Percentiles rank a stretch among this genome's conserved stretches.
Evolutionary conservation across 192 early-diverging fungal genomes (phyloP).

Genomic region (Spinellus fusiger): DNA sequence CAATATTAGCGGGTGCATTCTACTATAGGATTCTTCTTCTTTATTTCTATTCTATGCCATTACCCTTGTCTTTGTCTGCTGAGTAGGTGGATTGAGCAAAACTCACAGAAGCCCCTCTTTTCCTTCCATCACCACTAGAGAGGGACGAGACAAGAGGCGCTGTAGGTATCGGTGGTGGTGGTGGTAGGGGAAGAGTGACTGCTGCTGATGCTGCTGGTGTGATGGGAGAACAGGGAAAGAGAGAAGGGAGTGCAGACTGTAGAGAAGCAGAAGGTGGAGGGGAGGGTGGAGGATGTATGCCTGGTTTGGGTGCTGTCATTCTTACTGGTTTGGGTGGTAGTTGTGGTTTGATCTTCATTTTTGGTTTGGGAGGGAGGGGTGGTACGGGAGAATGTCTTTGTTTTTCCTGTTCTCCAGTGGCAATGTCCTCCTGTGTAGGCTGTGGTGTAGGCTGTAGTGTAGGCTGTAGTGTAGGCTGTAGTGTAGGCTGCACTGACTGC

Average conservation of each 20-base stretch:
- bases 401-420: constrained; percentile 6
- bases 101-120: constrained; percentile 17
- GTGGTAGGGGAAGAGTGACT: neutral
- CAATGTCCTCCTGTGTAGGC: constrained; percentile 8
- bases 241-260: no score
- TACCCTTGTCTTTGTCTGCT: constrained; percentile 4
- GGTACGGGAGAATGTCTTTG: constrained; percentile 1
- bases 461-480: constrained; percentile 11
- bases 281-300: constrained; percentile 31
- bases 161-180: constrained; percentile 9
- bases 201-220: neutral
- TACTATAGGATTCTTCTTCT: no score
- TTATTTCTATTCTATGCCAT: neutral
- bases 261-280: constrained; percentile 42
- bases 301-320: constrained; percentile 21
- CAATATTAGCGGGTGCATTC: no score
- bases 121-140: constrained; percentile 1
- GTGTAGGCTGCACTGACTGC: no score
- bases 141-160: constrained; percentile 17
- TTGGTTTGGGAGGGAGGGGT: constrained; percentile 25
- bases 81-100: constrained; percentile 9
- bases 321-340: constrained; percentile 46
- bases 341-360: constrained; percentile 6
- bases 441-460: neutral
- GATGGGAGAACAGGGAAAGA: neutral